Conservation (phyloP, 305 asterid genomes). For the Fraxinus latifolia region DNA sequence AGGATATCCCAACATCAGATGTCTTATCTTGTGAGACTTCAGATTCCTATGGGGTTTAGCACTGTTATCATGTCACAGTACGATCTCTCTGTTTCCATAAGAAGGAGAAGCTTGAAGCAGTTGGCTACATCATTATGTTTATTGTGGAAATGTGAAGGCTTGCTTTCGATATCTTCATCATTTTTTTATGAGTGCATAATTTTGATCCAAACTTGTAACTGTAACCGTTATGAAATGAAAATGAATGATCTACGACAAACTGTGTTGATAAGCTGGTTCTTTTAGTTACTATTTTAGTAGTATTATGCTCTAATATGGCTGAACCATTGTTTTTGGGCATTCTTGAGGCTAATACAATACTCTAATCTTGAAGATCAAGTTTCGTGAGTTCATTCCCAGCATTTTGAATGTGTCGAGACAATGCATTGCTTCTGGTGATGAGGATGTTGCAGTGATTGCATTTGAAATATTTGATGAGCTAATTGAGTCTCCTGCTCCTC, state of each 20-base stretch:
- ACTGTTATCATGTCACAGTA: neutral
- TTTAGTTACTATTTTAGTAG: neutral
- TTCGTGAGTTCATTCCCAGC: slow-evolving; percentile 94
- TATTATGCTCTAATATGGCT: neutral
- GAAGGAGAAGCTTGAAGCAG: neutral
- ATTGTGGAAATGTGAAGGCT: neutral
- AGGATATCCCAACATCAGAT: neutral
- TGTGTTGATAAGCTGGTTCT: slow-evolving; percentile 17
- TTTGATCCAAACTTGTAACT: neutral
- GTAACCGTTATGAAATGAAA: slow-evolving; percentile 2
- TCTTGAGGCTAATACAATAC: slow-evolving; percentile 19
- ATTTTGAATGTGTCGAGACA: slow-evolving; percentile 91
- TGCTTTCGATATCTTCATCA: slow-evolving; percentile 2
- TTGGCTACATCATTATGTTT: neutral
- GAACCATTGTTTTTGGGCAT: slow-evolving; percentile 13
- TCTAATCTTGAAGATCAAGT: slow-evolving; percentile 61
- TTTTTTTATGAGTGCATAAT: neutral
- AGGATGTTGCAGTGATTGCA: slow-evolving; percentile 91
- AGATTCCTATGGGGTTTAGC: neutral
- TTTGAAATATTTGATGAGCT: slow-evolving; percentile 98
- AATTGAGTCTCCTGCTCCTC: slow-evolving; percentile 98
- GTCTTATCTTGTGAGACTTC: neutral
- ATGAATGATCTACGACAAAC: neutral
- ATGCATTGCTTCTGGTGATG: slow-evolving; percentile 98
- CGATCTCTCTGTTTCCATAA: neutral